Evolutionary conservation across 495 filamentous ascomycete species (phyloP), one percentile per base, ranked within the genome.

Genomic region (Podospora bellae-mahoneyi): DNA sequence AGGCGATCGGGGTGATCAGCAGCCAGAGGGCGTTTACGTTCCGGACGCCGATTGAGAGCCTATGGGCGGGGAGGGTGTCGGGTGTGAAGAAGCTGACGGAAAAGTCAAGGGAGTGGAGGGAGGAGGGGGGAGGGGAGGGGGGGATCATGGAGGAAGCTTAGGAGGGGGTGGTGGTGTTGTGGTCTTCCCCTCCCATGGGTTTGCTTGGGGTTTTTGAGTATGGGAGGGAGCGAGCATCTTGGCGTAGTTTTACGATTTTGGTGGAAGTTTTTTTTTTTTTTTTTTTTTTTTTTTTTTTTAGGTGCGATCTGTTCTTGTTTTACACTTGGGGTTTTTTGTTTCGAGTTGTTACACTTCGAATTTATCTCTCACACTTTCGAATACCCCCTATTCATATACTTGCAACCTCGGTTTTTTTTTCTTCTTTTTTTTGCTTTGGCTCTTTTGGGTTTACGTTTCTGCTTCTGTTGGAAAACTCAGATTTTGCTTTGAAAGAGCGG

Each of bases 1-100:
- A 99, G 75, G 92, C 92, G 28, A 98, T 99, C 69, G 95, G 95
- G 48, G 93, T 97, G 60, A 97, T 98, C 71, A 94, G 92, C 70
- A 94, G 91, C 6, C 95, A 99, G 78, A 87, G 95, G 20, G 96
- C 90, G 7, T 97, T 94, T 78, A 98, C 95, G 6, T 97, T 93
- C 86, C 89, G 95, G 60, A 94, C 92, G 2, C 86, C 91, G 0
- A 87, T 91, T 9, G 94, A 97, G 78, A 87, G 87, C 27, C 84
- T 96, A 58, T 97, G 92, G 93, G 92, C 93, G 0, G 87, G 87
- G 19, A 84, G 94, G 27, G 88, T 97, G 54, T 77, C 82, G 5
- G 94, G 94, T 32, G 85, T 97, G 48, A 92, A 90, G 78, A 81
- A 86, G 62, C 78, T 97, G 60, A 91, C 91, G 2, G 91, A 94